These are phyloP conservation scores for Chlorociboria aeruginascens DNA, from an alignment of 495 filamentous ascomycete genomes.

Conservation along the genomic window DNA sequence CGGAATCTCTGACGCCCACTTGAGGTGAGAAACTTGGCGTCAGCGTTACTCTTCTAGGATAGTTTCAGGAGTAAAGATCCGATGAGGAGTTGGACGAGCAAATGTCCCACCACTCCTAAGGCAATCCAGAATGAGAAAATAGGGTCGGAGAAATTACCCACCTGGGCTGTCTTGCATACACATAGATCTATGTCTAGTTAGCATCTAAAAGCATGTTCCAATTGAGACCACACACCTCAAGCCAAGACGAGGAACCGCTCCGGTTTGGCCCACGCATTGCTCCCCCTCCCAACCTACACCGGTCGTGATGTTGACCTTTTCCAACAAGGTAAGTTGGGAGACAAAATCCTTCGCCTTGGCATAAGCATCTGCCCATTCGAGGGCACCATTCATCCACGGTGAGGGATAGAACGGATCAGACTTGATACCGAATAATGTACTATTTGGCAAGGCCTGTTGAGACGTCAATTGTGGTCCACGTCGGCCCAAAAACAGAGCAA, in stretches of 20 bases:
- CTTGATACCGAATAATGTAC: not conserved
- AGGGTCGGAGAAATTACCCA: too few relatives aligned
- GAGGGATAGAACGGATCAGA: slow-evolving; percentile 64
- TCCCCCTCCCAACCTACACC: not conserved
- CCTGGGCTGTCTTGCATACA: slow-evolving; percentile 83
- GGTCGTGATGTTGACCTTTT: slow-evolving; percentile 34
- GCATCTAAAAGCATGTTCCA: too few relatives aligned
- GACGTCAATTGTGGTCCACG: not conserved
- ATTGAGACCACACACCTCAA: slow-evolving; percentile 20
- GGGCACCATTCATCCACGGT: slow-evolving; percentile 53
- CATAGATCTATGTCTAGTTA: slow-evolving; percentile 25
- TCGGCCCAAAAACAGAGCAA: too few relatives aligned
- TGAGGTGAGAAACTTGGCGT: too few relatives aligned
- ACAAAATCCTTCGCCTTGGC: slow-evolving; percentile 41
- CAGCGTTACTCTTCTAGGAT: too few relatives aligned
- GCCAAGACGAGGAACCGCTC: slow-evolving; percentile 34
- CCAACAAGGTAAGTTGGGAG: slow-evolving; percentile 40
- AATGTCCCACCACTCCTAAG: too few relatives aligned
- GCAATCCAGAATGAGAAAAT: too few relatives aligned
- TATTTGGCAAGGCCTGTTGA: not conserved
- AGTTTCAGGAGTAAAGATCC: too few relatives aligned
- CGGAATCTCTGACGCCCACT: slow-evolving; percentile 52
- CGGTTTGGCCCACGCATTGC: slow-evolving; percentile 9
- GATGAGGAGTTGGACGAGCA: too few relatives aligned
- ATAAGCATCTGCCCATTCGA: slow-evolving; percentile 34